Base-by-base conservation (phyloP, 2,329 filamentous ascomycete genomes). In the Phyllosticta ampelicida region DNA sequence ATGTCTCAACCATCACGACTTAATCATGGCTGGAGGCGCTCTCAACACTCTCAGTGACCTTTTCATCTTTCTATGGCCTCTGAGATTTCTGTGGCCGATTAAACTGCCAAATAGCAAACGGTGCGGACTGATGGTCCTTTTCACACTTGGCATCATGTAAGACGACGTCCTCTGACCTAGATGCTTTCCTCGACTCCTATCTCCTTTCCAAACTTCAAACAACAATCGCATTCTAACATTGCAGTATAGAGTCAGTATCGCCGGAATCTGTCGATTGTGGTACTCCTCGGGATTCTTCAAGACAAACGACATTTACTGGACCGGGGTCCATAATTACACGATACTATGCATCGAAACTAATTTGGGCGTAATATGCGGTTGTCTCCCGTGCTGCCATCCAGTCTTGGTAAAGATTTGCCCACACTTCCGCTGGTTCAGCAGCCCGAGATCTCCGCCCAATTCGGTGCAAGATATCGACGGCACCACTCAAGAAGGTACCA, bases 31-130 rank as follows among this genome's bases (percentile, higher is more conserved):
- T 3, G 62, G 66, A 21, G 65, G 67, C 9, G 65, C 64, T 10
- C 36, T 69, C 44, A 70, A 70, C 49, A 68, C 63, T 55, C 51
- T 68, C 10, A 70, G 65, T 55, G 69, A 71, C 57, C 67, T 70
- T 29, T 30, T 70, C 3, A 62, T 70, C 29, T 70, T 67, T 60
- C 61, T 69, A 1, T 70, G 67, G 67, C 68, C 68, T 1, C 65
- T 64, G 0, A 63, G 63, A 36, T 64, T 67, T 26, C 63, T 70
- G 9, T 60, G 63, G 19, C 63, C 59, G 1, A 60, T 71, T 4
- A 62, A 62, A n/a, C 61, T 69, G 1, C 69, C 68, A 8, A 54
- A 61, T 9, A 62, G 65, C 9, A 66, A 70, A 55, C 63, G 67
- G 0, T 48, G 68, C 2, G 69, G 67, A 1, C 56, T 71, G 5